Evolutionary conservation across 1,284 basidiomycete genomes (phyloP).

Genomic region (Puccinia triticina): DNA sequence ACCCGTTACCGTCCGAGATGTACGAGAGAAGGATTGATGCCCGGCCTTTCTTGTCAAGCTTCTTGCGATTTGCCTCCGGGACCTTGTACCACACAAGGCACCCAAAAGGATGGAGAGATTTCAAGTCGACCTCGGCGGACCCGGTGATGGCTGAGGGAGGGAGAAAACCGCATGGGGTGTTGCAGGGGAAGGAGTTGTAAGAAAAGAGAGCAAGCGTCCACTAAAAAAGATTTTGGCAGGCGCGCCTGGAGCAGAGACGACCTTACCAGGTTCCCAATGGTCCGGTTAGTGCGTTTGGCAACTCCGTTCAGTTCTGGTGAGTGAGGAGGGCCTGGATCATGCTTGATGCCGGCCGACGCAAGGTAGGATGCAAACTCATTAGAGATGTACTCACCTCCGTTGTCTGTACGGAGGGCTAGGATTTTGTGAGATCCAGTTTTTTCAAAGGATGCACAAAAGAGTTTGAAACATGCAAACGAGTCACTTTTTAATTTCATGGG

Average conservation of each 20-base stretch:
- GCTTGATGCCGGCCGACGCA: not conserved
- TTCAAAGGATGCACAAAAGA: slow-evolving; percentile 56
- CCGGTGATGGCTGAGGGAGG: not conserved
- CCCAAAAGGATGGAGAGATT: not conserved
- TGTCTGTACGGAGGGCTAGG: not conserved
- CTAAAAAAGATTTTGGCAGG: too few species aligned
- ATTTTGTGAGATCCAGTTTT: slow-evolving; percentile 52
- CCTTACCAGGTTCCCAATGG: not conserved
- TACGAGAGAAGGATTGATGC: not conserved
- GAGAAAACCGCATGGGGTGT: not conserved
- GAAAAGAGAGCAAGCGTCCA: not conserved
- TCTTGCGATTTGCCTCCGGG: not conserved
- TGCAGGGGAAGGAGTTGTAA: not conserved
- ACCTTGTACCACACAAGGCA: not conserved
- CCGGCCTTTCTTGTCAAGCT: not conserved
- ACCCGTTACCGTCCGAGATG: not conserved
- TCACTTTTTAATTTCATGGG: slow-evolving; percentile 55
- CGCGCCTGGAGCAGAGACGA: too few species aligned
- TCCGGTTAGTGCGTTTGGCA: not conserved
- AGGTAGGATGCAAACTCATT: not conserved
- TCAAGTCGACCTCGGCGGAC: not conserved
- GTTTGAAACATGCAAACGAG: slow-evolving; percentile 49
- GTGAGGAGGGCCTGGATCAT: slow-evolving; percentile 14
- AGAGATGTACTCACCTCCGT: not conserved
- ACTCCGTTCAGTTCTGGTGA: slow-evolving; percentile 28